Evolutionary conservation across 257 asterid genomes (phyloP), one percentile per base, ranked within the genome.

Genomic region (Capsicum rhomboideum): DNA sequence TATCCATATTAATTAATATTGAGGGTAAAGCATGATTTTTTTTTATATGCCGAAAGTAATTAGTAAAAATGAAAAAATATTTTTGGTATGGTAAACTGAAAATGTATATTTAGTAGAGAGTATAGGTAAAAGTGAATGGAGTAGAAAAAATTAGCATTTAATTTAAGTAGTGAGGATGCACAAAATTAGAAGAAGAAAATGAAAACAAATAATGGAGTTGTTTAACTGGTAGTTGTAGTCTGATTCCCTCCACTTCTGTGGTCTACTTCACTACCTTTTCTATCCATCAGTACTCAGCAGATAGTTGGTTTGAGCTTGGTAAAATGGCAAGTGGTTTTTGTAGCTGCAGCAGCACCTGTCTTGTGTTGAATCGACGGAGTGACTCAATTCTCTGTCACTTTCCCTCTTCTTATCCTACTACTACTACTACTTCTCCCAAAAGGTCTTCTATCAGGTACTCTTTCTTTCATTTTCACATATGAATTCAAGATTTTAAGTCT

Each of bases 271-370:
- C 18, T 26, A 6, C 26, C 80, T 26, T 49, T 4, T 16, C 81
- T 75, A 75, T 75, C 81, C 81, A 49, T 74, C 40, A n/a, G n/a
- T n/a, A n/a, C n/a, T n/a, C n/a, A n/a, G n/a, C n/a, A 74, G 14
- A 26, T 40, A 6, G 44, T 40, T 29, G 31, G 58, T 46, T 72
- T 72, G 80, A 46, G 61, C 2, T 74, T 40, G 44, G 79, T 4
- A 42, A 44, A 44, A 50, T 77, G 81, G 81, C 61, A 49, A 49
- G 2, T 75, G 81, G 61, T 14, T 75, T 14, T 26, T 17, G 34
- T 75, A 50, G 46, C 81, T 2, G 40, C 40, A 77, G 28, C 63
- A 77, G 10, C 81, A 26, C 81, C 7, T 77, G 81, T 49, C 81
- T 77, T 50, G 81, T 77, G 59, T 50, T 77, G 81, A 77, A 77